Percentiles rank a stretch among this genome's conserved stretches.
Conservation (phyloP, 805 yeast genomes). For the Candida takata region DNA sequence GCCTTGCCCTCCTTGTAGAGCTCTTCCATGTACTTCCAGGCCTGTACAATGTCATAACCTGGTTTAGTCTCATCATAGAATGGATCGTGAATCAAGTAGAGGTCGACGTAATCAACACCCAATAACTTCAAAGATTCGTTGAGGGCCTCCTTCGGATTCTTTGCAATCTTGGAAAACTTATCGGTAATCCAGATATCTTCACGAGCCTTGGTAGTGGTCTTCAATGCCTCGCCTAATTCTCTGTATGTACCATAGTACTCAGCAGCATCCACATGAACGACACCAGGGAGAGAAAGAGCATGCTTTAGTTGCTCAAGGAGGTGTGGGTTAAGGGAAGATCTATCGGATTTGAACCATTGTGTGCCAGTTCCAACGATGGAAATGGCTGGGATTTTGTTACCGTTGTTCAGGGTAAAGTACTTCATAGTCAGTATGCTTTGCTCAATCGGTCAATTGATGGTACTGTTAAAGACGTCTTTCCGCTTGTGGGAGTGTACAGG, state of each 20-base stretch:
- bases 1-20: slow-evolving; percentile 45
- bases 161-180: slow-evolving; percentile 34
- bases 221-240: slow-evolving; percentile 45
- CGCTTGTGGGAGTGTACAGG: too few species aligned
- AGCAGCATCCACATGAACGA: slow-evolving; percentile 53
- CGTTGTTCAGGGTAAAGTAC: slow-evolving; percentile 27
- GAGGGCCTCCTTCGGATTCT: slow-evolving; percentile 37
- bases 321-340: slow-evolving; percentile 22
- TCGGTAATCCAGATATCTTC: slow-evolving; percentile 48
- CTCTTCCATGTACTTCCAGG: slow-evolving; percentile 45
- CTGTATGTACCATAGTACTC: slow-evolving; percentile 47
- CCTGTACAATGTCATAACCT: slow-evolving; percentile 37
- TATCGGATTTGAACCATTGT: slow-evolving; percentile 38
- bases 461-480: too few species aligned
- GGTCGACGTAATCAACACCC: slow-evolving; percentile 41
- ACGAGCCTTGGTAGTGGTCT: slow-evolving; percentile 36
- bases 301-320: slow-evolving; percentile 27
- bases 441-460: not conserved
- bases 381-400: slow-evolving; percentile 37
- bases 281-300: slow-evolving; percentile 37
- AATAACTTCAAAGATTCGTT: slow-evolving; percentile 31
- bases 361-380: slow-evolving; percentile 57
- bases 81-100: slow-evolving; percentile 47
- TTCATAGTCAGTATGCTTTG: slow-evolving; percentile 2
- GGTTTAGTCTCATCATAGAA: slow-evolving; percentile 24